phyloP scores from a whole-genome alignment of 352 stramenopile genomes.

The Phytopythium boreale region DNA sequence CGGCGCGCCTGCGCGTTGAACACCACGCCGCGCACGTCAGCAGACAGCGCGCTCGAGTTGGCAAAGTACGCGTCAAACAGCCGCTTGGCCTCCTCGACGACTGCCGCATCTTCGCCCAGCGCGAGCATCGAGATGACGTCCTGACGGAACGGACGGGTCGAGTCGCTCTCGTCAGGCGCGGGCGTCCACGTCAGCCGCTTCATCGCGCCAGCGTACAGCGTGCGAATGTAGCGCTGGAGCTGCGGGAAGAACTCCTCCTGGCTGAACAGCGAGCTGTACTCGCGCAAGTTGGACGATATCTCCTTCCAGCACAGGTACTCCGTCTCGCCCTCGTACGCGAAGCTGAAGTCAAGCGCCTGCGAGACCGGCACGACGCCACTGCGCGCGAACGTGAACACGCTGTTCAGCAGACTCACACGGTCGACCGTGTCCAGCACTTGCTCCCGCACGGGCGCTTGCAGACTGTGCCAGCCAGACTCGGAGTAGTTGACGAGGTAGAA shows the following conservation, averaged over 20 bases:
- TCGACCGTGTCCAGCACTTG: conserved; percentile 76
- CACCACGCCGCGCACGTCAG: conserved; percentile 61
- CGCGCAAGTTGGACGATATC: conserved; percentile 57
- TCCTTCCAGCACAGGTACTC: conserved; percentile 81
- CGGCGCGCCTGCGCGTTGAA: conserved; percentile 56
- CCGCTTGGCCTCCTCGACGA: conserved; percentile 48
- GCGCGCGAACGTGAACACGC: conserved; percentile 91
- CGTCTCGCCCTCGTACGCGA: conserved; percentile 55
- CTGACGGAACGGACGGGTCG: conserved; percentile 58
- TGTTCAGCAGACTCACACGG: conserved; percentile 92
- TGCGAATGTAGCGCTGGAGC: conserved; percentile 61
- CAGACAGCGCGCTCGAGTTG: conserved; percentile 49
- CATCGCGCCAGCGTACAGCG: conserved; percentile 59
- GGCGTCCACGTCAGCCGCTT: conserved; percentile 46
- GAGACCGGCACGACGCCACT: conserved; percentile 51
- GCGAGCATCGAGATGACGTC: conserved; percentile 74
- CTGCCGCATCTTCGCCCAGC: conserved; percentile 42
- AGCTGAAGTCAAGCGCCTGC: conserved; percentile 63
- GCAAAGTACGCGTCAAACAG: conserved; percentile 58
- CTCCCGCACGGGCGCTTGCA: conserved; percentile 62
- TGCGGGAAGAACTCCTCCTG: conserved; percentile 55
- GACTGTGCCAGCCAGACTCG: conserved; percentile 73
- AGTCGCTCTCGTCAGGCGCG: conserved; percentile 34
- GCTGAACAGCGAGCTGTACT: conserved; percentile 62
- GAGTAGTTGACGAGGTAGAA: conserved; percentile 95